phyloP scores from a whole-genome alignment of 345 rosid genomes.

The Eucalyptus dawsonii region DNA sequence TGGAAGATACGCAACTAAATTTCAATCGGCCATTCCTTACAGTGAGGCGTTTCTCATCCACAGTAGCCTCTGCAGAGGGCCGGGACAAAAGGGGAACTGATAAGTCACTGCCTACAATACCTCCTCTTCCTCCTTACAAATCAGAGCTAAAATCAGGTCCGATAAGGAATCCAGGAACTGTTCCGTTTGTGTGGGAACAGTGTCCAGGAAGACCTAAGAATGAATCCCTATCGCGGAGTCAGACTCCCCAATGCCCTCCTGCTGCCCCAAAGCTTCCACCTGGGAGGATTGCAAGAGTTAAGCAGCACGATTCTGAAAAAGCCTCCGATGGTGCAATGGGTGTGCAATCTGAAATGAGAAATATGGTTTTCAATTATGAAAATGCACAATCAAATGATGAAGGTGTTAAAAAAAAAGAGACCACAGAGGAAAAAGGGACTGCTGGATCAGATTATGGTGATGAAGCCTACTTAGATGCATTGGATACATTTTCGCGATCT shows the following conservation, averaged over 20 bases:
- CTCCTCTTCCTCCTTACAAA: conserved; percentile 52
- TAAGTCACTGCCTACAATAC: conserved; percentile 16
- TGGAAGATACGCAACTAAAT: conserved; percentile 81
- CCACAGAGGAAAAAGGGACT: not conserved
- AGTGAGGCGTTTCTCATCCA: conserved; percentile 43
- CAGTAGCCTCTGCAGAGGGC: conserved; percentile 14
- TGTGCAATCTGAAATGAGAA: not conserved
- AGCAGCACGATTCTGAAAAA: conserved; percentile 6
- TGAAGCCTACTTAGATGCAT: conserved; percentile 8
- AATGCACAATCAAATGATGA: not conserved
- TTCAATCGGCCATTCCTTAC: conserved; percentile 72
- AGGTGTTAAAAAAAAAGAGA: not conserved
- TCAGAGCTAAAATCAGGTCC: conserved; percentile 92
- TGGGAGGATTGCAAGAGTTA: conserved; percentile 32
- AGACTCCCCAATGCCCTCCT: conserved; percentile 11
- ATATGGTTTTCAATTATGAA: not conserved
- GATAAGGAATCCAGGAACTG: conserved; percentile 66
- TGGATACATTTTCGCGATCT: conserved; percentile 3
- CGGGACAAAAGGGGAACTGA: conserved; percentile 29
- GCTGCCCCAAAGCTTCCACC: conserved; percentile 82
- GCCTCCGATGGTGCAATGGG: not conserved
- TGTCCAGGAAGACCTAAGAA: conserved; percentile 75
- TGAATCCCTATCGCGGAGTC: conserved; percentile 18
- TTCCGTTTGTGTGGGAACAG: conserved; percentile 88
- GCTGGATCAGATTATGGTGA: not conserved